These are phyloP conservation scores for Diaporthe caulivora DNA, from an alignment of 2,329 filamentous ascomycete species.

Conservation along the genomic window DNA sequence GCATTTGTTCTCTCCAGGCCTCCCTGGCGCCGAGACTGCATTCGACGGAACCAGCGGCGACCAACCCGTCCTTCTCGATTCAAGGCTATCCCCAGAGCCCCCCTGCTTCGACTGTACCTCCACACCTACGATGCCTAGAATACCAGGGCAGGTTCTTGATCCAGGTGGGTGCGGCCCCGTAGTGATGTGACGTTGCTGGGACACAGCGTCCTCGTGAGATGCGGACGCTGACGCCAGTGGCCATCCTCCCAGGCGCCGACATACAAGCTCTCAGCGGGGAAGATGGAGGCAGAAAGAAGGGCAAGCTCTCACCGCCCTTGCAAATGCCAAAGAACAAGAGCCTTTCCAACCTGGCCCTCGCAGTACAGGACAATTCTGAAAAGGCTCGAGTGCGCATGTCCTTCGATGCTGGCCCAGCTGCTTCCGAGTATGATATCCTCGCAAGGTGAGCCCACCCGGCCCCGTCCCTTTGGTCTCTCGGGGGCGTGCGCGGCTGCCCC, in stretches of 20 bases:
- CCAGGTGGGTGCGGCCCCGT: slow-evolving; percentile 51
- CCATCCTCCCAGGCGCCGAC: slow-evolving; percentile 54
- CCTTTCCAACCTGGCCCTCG: slow-evolving; percentile 70
- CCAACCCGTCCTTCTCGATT: neutral
- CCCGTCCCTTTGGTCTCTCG: slow-evolving; percentile 35
- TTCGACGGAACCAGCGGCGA: neutral
- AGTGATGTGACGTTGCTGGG: slow-evolving; percentile 26
- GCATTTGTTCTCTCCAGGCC: slow-evolving; percentile 3
- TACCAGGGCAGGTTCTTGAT: slow-evolving; percentile 56
- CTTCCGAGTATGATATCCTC: slow-evolving; percentile 75
- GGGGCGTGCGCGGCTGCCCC: slow-evolving; percentile 41
- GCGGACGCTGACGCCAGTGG: slow-evolving; percentile 35
- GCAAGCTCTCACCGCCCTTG: slow-evolving; percentile 60
- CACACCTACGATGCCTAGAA: slow-evolving; percentile 59
- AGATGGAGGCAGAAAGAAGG: slow-evolving; percentile 54
- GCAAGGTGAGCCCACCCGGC: slow-evolving; percentile 72
- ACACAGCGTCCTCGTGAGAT: slow-evolving; percentile 15
- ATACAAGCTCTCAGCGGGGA: slow-evolving; percentile 50
- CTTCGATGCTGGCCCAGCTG: slow-evolving; percentile 76
- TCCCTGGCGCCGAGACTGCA: slow-evolving; percentile 3
- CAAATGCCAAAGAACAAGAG: slow-evolving; percentile 74
- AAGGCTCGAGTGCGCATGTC: slow-evolving; percentile 78
- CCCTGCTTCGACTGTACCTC: slow-evolving; percentile 31
- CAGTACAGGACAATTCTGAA: slow-evolving; percentile 62
- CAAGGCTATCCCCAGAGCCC: slow-evolving; percentile 16